Evolutionary conservation across 768 basidiomycete species (phyloP).

Genomic region (Sistotremastrum suecicum): DNA sequence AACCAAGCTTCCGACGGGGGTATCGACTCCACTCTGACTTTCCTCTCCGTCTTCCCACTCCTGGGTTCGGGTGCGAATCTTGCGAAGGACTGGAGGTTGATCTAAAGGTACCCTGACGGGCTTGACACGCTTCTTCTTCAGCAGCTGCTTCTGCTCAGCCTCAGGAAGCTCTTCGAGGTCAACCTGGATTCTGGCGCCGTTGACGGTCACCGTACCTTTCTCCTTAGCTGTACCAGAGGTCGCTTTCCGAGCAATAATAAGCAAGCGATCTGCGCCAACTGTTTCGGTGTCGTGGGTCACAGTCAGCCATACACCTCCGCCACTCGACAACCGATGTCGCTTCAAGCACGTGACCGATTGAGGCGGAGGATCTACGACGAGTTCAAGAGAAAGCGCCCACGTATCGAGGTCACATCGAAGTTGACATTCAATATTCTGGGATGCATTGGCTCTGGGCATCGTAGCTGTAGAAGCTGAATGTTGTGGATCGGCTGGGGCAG

Average conservation of each 20-base stretch:
- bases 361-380: constrained; percentile 89
- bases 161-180: constrained; percentile 86
- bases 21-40: not conserved
- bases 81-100: constrained; percentile 72
- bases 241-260: constrained; percentile 62
- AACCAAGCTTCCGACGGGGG: constrained; percentile 5
- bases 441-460: constrained; percentile 19
- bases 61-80: constrained; percentile 50
- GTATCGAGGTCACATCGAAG: constrained; percentile 85
- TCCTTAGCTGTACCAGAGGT: constrained; percentile 48
- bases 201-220: constrained; percentile 75
- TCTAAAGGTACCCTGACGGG: constrained; percentile 82
- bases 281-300: constrained; percentile 75
- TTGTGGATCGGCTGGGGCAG: constrained; percentile 6
- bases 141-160: constrained; percentile 67
- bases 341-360: constrained; percentile 68
- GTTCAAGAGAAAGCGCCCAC: constrained; percentile 72
- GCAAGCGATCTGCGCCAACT: constrained; percentile 61
- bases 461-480: constrained; percentile 11
- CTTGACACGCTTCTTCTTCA: constrained; percentile 76
- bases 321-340: constrained; percentile 71
- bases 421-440: constrained; percentile 63
- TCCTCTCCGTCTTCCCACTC: constrained; percentile 53
- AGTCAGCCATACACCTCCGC: constrained; percentile 89
- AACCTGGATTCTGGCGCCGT: constrained; percentile 71